These are phyloP conservation scores for Tieghemostelium lacteum DNA, from an alignment of 78 protist genomes.

Conservation along the genomic window DNA sequence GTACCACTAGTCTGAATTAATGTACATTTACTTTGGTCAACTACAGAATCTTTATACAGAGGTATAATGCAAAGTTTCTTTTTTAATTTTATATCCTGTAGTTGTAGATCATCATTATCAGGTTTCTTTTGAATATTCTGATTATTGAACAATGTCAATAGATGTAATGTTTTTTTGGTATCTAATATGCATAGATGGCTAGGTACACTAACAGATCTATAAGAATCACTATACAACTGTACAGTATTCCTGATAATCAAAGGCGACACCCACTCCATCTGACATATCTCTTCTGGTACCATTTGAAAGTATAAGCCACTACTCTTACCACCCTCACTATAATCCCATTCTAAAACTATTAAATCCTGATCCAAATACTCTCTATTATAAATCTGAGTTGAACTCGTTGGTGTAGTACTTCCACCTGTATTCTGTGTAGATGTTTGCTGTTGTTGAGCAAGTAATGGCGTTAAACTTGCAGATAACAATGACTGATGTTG, in stretches of 20 bases:
- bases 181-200: not conserved
- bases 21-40: too few relatives aligned
- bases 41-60: too few relatives aligned
- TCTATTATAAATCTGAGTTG: not conserved
- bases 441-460: not conserved
- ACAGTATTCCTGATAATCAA: not conserved
- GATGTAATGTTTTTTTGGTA: too few relatives aligned
- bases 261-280: not conserved
- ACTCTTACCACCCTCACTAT: too few relatives aligned
- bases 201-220: not conserved
- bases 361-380: not conserved
- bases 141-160: not conserved
- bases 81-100: too few relatives aligned
- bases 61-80: not conserved
- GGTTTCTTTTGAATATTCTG: not conserved
- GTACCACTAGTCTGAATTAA: too few relatives aligned
- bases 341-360: not conserved
- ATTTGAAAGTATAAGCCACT: too few relatives aligned
- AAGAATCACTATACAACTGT: not conserved
- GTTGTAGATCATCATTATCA: too few relatives aligned
- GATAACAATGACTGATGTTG: too few relatives aligned
- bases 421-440: not conserved
- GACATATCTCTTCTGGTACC: too few relatives aligned
- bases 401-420: not conserved
- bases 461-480: not conserved